A percentile compares a stretch with the other conserved stretches of the same genome.
phyloP scores from a whole-genome alignment of 176 grass and related monocot genomes.

The Aechmea fasciata region DNA sequence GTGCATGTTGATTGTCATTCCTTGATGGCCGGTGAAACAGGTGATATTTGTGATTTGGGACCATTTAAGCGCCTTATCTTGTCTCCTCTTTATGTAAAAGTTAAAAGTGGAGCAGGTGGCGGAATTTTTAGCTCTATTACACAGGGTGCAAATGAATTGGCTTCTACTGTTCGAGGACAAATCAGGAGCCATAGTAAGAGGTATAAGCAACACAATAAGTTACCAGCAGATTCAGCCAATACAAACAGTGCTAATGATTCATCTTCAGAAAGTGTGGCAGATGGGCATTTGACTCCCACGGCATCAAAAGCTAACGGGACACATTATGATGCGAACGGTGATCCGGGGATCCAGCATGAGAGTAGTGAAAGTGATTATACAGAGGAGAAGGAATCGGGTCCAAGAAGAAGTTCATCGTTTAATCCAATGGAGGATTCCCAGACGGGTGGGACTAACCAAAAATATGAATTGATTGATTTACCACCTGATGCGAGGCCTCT shows the following conservation, averaged over 20 bases:
- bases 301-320: conserved; percentile 18
- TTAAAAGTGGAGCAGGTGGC: neutral
- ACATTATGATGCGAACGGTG: conserved; percentile 17
- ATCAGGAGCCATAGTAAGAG: conserved; percentile 12
- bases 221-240: conserved; percentile 26
- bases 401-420: conserved; percentile 5
- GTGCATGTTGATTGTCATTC: conserved; percentile 24
- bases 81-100: conserved; percentile 19
- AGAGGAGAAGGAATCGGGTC: conserved; percentile 3
- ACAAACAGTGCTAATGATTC: conserved; percentile 32
- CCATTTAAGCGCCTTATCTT: conserved; percentile 24
- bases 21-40: conserved; percentile 17
- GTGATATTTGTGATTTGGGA: conserved; percentile 25
- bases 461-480: conserved; percentile 18
- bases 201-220: conserved; percentile 10
- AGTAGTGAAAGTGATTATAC: conserved; percentile 37
- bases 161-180: conserved; percentile 19
- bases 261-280: conserved; percentile 27
- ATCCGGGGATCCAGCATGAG: conserved; percentile 20
- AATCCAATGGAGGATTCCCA: neutral
- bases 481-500: conserved; percentile 23
- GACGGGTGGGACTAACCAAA: neutral
- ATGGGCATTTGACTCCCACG: conserved; percentile 7
- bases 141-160: conserved; percentile 29
- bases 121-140: conserved; percentile 15